A percentile compares a stretch with the other conserved stretches of the same genome.
Conservation (phyloP, 192 early-diverging fungal species). For the Diversispora eburnea region DNA sequence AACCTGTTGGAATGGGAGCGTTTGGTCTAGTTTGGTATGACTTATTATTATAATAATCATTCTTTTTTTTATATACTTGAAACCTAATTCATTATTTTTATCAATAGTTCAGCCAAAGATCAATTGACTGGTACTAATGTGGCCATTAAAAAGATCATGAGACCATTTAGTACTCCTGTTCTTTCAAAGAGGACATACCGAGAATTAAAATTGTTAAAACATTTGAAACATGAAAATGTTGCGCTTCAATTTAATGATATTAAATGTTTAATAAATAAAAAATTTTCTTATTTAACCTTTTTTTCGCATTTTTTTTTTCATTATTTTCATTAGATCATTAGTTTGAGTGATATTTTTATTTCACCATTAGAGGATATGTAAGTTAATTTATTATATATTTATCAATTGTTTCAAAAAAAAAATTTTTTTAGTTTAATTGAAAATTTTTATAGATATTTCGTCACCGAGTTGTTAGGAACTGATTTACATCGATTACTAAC, state of each 20-base stretch:
- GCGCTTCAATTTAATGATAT: neutral
- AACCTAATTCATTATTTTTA: neutral
- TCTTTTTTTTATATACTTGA: neutral
- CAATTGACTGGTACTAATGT: conserved; percentile 77
- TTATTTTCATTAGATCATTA: conserved; percentile 62
- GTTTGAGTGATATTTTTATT: conserved; percentile 90
- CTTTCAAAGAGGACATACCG: conserved; percentile 94
- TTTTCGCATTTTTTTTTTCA: neutral
- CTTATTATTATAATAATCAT: neutral
- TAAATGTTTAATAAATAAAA: neutral
- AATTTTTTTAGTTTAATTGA: neutral
- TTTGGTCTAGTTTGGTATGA: conserved; percentile 97
- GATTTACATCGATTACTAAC: conserved; percentile 91
- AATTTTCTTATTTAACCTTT: neutral
- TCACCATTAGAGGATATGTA: conserved; percentile 89
- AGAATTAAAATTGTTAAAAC: conserved; percentile 90
- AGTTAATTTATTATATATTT: conserved; percentile 25
- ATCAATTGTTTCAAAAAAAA: neutral
- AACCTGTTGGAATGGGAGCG: conserved; percentile 95
- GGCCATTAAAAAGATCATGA: conserved; percentile 97
- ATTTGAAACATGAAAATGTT: conserved; percentile 93
- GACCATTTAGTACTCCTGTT: conserved; percentile 88
- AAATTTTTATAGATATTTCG: conserved; percentile 72
- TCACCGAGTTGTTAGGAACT: conserved; percentile 92
- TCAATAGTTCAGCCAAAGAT: conserved; percentile 80